Base-by-base conservation (phyloP, 139 green algal species). In the Coelastrella sp. region DNA sequence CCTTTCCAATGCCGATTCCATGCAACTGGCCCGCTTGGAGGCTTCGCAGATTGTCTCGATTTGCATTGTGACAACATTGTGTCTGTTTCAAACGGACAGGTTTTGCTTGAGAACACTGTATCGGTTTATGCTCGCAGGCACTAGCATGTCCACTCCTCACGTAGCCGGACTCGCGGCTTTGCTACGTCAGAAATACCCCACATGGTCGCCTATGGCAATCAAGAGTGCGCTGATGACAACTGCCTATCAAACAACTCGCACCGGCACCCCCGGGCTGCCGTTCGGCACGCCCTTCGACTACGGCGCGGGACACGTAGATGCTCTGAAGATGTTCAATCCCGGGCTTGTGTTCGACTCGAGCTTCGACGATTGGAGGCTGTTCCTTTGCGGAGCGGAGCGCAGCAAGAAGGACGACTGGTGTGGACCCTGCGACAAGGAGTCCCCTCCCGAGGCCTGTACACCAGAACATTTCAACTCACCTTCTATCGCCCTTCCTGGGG, bases 191-290 rank as follows among this genome's bases (percentile, higher is more conserved):
- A 73, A 73, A 10, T 57, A 73, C 79, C 79, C 79, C 57, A 57
- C 6, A 32, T 85, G 79, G 79, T 73, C 79, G 57, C 79, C 79
- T 19, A 85, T 71, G 57, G 58, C 58, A 1, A 85, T 85, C 57
- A 85, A 85, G 58, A 73, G 54, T 56, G 79, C 79, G 7, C 16
- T 85, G 57, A 85, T 85, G 79, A 85, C 79, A n/a, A 85, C 79
- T 56, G 79, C 79, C 17, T 85, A 85, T 17, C 57, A 73, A 17
- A 58, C 10, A 16, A 76, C 59, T 61, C n/a, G 59, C 3, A 59
- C 81, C 5, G 81, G 81, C 6, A 60, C n/a, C n/a, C 60, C 60
- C 4, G 60, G 81, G 10, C 81, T 76, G 23, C 23, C 81, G 5
- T 76, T 87, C 56, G 81, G 81, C 61, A 23, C 22, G 7, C 81